phyloP scores from a whole-genome alignment of 1,139 yeast genomes.

The Kluyveromyces marxianus region DNA sequence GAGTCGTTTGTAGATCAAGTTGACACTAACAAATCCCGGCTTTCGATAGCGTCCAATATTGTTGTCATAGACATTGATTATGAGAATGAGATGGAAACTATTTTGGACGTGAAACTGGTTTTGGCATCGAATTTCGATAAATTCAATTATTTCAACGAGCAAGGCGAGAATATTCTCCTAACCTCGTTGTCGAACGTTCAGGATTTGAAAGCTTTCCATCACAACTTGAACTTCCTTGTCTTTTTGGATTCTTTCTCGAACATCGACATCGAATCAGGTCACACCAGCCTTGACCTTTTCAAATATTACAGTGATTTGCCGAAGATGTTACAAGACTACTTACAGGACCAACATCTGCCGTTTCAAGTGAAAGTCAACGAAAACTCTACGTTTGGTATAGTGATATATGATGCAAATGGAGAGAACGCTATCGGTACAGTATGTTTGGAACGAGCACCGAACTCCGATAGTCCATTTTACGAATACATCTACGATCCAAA shows the following conservation, averaged over 20 bases:
- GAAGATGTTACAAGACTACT: slow-evolving; percentile 16
- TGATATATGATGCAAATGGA: slow-evolving; percentile 12
- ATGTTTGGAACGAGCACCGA: slow-evolving; percentile 18
- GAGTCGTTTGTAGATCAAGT: slow-evolving; percentile 31
- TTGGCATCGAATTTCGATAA: slow-evolving; percentile 31
- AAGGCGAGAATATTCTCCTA: slow-evolving; percentile 21
- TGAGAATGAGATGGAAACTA: slow-evolving; percentile 19
- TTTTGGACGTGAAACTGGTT: slow-evolving; percentile 30
- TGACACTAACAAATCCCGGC: slow-evolving; percentile 20
- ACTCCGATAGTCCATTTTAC: slow-evolving; percentile 20
- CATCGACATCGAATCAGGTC: slow-evolving; percentile 17
- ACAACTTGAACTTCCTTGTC: slow-evolving; percentile 26
- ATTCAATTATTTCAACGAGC: slow-evolving; percentile 26
- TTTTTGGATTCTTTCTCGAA: slow-evolving; percentile 28
- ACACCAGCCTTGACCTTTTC: slow-evolving; percentile 26
- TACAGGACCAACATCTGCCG: slow-evolving; percentile 14
- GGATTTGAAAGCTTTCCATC: slow-evolving; percentile 27
- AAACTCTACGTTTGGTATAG: slow-evolving; percentile 26
- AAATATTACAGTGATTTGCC: slow-evolving; percentile 28
- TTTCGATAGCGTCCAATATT: slow-evolving; percentile 32
- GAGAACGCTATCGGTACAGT: slow-evolving; percentile 17
- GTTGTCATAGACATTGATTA: slow-evolving; percentile 33
- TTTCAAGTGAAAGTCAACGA: slow-evolving; percentile 21
- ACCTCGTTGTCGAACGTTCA: slow-evolving; percentile 24
- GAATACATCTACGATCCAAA: slow-evolving; percentile 23